Evolutionary conservation across 352 stramenopile species (phyloP).

Genomic region (Globisporangium middletonii): DNA sequence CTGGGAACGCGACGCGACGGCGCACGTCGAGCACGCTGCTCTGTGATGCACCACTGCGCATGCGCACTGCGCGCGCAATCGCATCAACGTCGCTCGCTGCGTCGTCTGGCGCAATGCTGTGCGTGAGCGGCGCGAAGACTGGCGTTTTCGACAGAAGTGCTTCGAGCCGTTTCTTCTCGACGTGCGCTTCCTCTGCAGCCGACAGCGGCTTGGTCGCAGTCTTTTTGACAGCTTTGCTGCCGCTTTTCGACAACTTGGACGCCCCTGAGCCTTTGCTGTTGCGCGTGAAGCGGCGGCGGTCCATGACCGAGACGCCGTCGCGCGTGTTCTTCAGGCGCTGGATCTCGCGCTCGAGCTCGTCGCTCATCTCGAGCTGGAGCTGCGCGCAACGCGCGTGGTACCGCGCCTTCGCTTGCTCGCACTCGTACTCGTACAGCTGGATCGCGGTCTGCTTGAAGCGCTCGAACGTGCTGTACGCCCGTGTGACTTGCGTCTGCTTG

Average conservation of each 20-base stretch:
- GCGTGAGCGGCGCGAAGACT: conserved; percentile 40
- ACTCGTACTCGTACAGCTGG: conserved; percentile 37
- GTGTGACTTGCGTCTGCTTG: conserved; percentile 18
- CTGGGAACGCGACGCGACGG: conserved; percentile 2
- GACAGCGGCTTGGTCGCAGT: conserved; percentile 14
- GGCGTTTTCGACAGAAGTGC: conserved; percentile 37
- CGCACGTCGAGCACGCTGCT: neutral
- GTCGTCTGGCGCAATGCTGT: conserved; percentile 25
- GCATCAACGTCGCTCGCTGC: conserved; percentile 31
- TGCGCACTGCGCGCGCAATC: conserved; percentile 21
- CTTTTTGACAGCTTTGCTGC: neutral
- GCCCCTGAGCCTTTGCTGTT: conserved; percentile 12
- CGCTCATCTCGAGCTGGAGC: conserved; percentile 45
- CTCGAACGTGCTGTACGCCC: conserved; percentile 24
- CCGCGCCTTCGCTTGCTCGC: conserved; percentile 24
- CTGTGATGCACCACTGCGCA: neutral
- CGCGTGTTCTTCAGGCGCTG: conserved; percentile 43
- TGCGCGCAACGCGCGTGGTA: conserved; percentile 41
- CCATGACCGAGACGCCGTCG: conserved; percentile 62
- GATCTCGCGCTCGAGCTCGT: conserved; percentile 50
- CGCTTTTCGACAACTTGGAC: neutral
- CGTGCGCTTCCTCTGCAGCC: conserved; percentile 23
- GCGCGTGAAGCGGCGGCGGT: conserved; percentile 33
- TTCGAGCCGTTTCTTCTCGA: conserved; percentile 57
- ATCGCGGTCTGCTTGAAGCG: conserved; percentile 19